Conservation (phyloP, 768 basidiomycete genomes). For the Hypholoma sublateritium region DNA sequence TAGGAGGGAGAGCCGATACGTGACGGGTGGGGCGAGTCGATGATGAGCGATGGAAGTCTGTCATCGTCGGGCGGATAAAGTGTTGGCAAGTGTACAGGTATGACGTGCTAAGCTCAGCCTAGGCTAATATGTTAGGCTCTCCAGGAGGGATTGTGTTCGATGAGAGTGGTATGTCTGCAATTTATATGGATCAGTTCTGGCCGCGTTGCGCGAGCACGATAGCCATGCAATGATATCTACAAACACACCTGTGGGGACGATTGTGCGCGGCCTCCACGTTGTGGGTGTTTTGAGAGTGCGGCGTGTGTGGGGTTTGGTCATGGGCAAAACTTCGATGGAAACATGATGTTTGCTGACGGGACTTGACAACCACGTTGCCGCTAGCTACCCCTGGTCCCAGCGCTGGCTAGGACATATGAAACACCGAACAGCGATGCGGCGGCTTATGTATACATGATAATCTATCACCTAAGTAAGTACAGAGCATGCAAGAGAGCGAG, state of each 20-base stretch:
- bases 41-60: slow-evolving; percentile 10
- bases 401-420: slow-evolving; percentile 9
- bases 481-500: neutral
- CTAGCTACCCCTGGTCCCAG: neutral
- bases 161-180: slow-evolving; percentile 10
- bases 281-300: slow-evolving; percentile 1
- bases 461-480: neutral
- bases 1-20: neutral
- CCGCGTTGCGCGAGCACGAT: slow-evolving; percentile 31
- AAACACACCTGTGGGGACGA: slow-evolving; percentile 6
- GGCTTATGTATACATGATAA: neutral
- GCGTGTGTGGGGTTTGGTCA: slow-evolving; percentile 7
- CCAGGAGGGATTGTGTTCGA: slow-evolving; percentile 11
- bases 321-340: slow-evolving; percentile 9
- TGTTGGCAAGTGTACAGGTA: neutral
- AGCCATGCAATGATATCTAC: slow-evolving; percentile 26
- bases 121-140: slow-evolving; percentile 14
- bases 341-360: slow-evolving; percentile 13
- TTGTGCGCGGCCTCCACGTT: slow-evolving; percentile 20
- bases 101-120: slow-evolving; percentile 14
- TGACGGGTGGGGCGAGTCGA: slow-evolving; percentile 10
- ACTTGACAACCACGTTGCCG: slow-evolving; percentile 17
- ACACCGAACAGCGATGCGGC: neutral
- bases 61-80: slow-evolving; percentile 1
- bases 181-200: slow-evolving; percentile 15